Evolutionary conservation across 2,329 filamentous ascomycete genomes (phyloP), one percentile per base, ranked within the genome.

Genomic region (Taxawa tesnikishii): DNA sequence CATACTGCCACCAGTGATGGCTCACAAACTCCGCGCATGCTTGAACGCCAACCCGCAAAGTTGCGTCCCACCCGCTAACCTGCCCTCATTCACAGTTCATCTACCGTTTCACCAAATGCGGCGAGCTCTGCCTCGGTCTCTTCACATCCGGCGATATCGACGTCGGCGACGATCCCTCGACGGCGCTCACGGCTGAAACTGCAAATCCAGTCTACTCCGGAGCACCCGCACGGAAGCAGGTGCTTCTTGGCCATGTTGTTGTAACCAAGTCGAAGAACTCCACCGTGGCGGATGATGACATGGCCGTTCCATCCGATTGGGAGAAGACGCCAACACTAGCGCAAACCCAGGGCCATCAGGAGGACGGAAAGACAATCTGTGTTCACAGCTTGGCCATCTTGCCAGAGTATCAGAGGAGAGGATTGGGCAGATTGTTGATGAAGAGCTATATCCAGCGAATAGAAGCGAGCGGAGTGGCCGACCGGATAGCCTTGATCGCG

Each of bases 301-400:
- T 94, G 83, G 70, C 66, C 14, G 66, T 78, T 26, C 83, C 84
- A 1, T 54, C 62, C 24, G 68, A 79, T 49, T 88, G 80, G 77
- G 62, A 66, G 6, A 52, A 51, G 17, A 50, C 45, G 5, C 14
- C 36, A 42, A 52, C 33, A 39, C 52, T 30, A 23, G 19, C 8
- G 19, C n/a, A 8, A 23, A 34, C 41, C 17, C 47, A 49, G 15
- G 83, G 83, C 18, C 83, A 93, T 54, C 72, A 80, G 44, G 73
- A 83, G 37, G 61, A 64, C 11, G 84, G 84, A 24, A 60, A 74
- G 26, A 92, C 83, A 0, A 68, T 94, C 34, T 83, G 75, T 34
- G 60, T 94, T 30, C 87, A 94, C 56, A 88, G 82, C 1, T 66
- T 94, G 4, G 83, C 81, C 12, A 77, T 94, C 5, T 65, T 80